Conservation (phyloP, 768 basidiomycete species). For the Tricholoma matsutake region DNA sequence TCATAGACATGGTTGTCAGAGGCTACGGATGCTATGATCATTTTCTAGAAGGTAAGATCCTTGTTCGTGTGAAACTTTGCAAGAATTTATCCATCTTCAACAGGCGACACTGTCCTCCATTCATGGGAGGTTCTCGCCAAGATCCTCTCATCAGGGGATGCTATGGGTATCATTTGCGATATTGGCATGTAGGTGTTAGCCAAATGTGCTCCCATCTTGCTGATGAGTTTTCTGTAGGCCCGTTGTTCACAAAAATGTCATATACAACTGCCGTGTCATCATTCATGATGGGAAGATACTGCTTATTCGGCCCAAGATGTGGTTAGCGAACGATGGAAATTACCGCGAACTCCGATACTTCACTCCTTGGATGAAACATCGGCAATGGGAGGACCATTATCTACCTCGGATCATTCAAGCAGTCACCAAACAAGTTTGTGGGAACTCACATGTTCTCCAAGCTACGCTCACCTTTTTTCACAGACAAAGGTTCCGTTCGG, state of each 20-base stretch:
- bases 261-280: slow-evolving; percentile 94
- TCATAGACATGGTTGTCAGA: slow-evolving; percentile 33
- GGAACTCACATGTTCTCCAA: not conserved
- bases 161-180: slow-evolving; percentile 89
- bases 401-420: slow-evolving; percentile 86
- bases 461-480: not conserved
- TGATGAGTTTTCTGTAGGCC: slow-evolving; percentile 59
- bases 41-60: slow-evolving; percentile 80
- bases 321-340: slow-evolving; percentile 98
- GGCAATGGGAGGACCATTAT: slow-evolving; percentile 88
- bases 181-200: slow-evolving; percentile 78
- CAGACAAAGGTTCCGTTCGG: slow-evolving; percentile 89
- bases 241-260: slow-evolving; percentile 95
- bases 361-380: slow-evolving; percentile 91
- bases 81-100: slow-evolving; percentile 1
- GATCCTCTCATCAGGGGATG: slow-evolving; percentile 76
- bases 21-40: slow-evolving; percentile 98
- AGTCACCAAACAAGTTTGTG: slow-evolving; percentile 79
- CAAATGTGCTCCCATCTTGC: not conserved
- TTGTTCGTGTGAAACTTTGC: not conserved
- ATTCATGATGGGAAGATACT: slow-evolving; percentile 83
- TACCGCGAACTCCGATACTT: slow-evolving; percentile 90
- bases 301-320: slow-evolving; percentile 98
- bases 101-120: slow-evolving; percentile 94
- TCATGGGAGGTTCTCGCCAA: slow-evolving; percentile 98